These are phyloP conservation scores for Nitzschia inconspicua DNA, from an alignment of 108 stramenopile species.

Conservation along the genomic window DNA sequence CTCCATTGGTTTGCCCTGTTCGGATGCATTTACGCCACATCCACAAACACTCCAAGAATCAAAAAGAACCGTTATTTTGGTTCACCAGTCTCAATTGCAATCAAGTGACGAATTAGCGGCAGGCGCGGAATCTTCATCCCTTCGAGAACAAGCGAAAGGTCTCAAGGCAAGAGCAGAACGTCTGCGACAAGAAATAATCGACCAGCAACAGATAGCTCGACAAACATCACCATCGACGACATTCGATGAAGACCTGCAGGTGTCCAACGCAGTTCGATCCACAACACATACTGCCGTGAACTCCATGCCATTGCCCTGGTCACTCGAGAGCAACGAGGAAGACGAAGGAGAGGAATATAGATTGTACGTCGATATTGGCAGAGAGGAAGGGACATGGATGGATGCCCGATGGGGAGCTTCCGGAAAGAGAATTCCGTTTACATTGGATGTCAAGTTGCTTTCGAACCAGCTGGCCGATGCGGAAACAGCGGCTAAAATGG, in stretches of 20 bases:
- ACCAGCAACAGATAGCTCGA: background rate
- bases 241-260: background rate
- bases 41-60: no score
- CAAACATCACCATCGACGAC: background rate
- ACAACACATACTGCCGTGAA: background rate
- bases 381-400: constrained; percentile 84
- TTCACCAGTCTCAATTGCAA: constrained; percentile 63
- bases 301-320: background rate
- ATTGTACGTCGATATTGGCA: constrained; percentile 61
- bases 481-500: constrained; percentile 34
- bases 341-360: constrained; percentile 38
- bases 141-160: constrained; percentile 14
- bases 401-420: constrained; percentile 79
- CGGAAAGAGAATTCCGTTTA: constrained; percentile 57
- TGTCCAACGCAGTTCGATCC: background rate
- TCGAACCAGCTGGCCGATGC: constrained; percentile 9
- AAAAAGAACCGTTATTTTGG: no score
- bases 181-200: constrained; percentile 23
- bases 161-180: constrained; percentile 9
- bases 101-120: constrained; percentile 53
- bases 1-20: no score
- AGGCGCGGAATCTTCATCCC: no score
- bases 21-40: no score
- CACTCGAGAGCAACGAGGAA: background rate
- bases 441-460: constrained; percentile 57